Percentiles rank a stretch among this genome's conserved stretches.
These are phyloP conservation scores for Carex kokanica DNA, from an alignment of 176 grass and related monocot genomes.

Conservation along the genomic window DNA sequence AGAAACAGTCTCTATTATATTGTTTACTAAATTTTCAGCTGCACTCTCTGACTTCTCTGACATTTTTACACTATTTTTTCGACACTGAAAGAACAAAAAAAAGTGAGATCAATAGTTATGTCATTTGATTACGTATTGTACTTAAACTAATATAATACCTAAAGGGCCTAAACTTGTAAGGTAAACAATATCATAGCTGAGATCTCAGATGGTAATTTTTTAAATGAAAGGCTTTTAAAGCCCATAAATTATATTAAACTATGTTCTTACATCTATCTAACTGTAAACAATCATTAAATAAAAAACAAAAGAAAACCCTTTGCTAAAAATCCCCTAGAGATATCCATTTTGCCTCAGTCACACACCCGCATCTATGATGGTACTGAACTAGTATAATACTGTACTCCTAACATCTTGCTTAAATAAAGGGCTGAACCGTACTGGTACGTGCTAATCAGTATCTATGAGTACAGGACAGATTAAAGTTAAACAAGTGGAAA, in stretches of 20 bases:
- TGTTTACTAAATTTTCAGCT: conserved; percentile 41
- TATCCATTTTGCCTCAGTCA: no score
- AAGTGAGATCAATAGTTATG: background rate
- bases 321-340: no score
- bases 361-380: background rate
- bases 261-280: no score
- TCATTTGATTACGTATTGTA: background rate
- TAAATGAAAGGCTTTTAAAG: no score
- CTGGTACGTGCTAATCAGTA: background rate
- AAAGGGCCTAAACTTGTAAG: background rate
- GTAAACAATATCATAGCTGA: background rate
- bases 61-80: conserved; percentile 31
- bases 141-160: background rate
- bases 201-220: background rate
- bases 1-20: conserved; percentile 56
- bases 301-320: no score
- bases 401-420: background rate
- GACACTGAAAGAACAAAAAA: background rate
- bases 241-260: no score
- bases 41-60: conserved; percentile 38
- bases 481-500: background rate
- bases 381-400: background rate
- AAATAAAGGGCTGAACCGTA: background rate
- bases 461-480: background rate
- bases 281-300: no score